phyloP scores from a whole-genome alignment of 164 flowering plant species.

The Umbellularia californica region DNA sequence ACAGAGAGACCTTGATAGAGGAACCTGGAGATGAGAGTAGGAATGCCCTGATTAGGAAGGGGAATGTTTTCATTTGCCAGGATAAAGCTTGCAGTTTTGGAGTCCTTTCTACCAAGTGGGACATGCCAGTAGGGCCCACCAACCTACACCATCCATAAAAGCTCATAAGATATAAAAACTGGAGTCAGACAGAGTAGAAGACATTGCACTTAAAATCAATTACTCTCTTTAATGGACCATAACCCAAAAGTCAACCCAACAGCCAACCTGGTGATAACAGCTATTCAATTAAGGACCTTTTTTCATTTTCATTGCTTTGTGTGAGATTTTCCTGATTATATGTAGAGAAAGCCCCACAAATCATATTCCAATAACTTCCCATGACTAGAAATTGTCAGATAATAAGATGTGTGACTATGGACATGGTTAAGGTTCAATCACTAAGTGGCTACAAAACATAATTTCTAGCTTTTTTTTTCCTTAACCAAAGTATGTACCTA shows the following conservation, averaged over 20 bases:
- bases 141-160: constrained; percentile 39
- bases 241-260: not conserved
- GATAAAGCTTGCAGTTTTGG: constrained; percentile 53
- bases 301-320: too few species aligned
- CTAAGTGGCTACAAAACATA: too few species aligned
- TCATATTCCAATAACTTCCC: too few species aligned
- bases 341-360: too few species aligned
- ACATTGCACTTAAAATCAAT: not conserved
- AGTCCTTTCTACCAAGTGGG: constrained; percentile 84
- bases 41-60: constrained; percentile 44
- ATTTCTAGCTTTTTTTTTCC: too few species aligned
- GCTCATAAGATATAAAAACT: not conserved
- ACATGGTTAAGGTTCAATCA: too few species aligned
- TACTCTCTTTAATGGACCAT: not conserved
- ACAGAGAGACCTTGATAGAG: constrained; percentile 73
- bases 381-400: too few species aligned
- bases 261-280: not conserved
- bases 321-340: too few species aligned
- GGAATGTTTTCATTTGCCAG: constrained; percentile 58
- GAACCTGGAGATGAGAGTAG: constrained; percentile 60
- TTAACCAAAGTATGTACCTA: too few species aligned
- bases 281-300: not conserved
- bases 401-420: too few species aligned
- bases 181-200: not conserved
- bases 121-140: constrained; percentile 98